A percentile compares a stretch with the other conserved stretches of the same genome.
Conservation (phyloP, 2,329 filamentous ascomycete species). For the Neopestalotiopsis sp. region DNA sequence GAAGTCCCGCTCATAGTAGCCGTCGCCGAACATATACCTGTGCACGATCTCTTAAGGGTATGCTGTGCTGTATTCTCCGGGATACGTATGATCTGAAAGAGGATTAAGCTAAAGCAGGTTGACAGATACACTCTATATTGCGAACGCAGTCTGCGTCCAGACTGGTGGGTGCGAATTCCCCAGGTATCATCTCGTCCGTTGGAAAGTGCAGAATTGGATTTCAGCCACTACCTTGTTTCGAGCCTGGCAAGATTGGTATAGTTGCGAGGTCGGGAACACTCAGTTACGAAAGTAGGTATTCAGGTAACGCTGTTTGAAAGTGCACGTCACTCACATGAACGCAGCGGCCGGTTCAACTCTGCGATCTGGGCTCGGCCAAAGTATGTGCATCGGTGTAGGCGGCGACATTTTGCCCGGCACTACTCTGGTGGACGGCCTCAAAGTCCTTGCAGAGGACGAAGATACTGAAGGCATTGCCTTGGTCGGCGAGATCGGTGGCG, state of each 20-base stretch:
- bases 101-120: neutral
- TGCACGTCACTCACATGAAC: constrained; percentile 11
- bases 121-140: constrained; percentile 70
- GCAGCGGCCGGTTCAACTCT: constrained; percentile 71
- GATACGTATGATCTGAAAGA: neutral
- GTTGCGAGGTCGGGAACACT: constrained; percentile 77
- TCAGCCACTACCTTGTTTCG: constrained; percentile 76
- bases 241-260: constrained; percentile 70
- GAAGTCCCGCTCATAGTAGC: constrained; percentile 78
- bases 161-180: constrained; percentile 74
- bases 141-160: constrained; percentile 71
- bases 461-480: constrained; percentile 75
- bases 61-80: neutral
- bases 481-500: constrained; percentile 75
- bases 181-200: constrained; percentile 75
- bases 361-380: constrained; percentile 72
- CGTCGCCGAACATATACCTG: constrained; percentile 76
- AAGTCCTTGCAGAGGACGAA: constrained; percentile 68
- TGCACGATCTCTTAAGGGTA: constrained; percentile 74
- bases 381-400: constrained; percentile 74
- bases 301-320: neutral
- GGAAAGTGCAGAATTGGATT: constrained; percentile 70
- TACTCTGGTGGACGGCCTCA: constrained; percentile 72
- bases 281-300: constrained; percentile 63
- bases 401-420: constrained; percentile 77